These are phyloP conservation scores for Mrakia gelida DNA, from an alignment of 768 basidiomycete species.

Conservation along the genomic window DNA sequence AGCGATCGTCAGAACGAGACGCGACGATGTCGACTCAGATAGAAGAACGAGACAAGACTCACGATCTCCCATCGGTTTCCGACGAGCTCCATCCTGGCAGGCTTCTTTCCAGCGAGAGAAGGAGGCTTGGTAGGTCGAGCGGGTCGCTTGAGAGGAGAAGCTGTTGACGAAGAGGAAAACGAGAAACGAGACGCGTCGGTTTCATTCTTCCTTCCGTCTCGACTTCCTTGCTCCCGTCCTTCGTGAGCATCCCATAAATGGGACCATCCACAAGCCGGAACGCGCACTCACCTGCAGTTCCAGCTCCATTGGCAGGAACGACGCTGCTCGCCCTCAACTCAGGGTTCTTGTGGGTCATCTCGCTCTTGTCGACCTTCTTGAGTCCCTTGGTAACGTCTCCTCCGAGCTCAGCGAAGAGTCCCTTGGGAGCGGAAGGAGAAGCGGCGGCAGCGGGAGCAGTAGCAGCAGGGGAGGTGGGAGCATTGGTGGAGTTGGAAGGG, in stretches of 20 bases:
- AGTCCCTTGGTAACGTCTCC: constrained; percentile 83
- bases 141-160: constrained; percentile 46
- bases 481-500: constrained; percentile 30
- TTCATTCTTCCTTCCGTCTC: not conserved
- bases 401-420: constrained; percentile 86
- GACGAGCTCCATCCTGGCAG: constrained; percentile 79
- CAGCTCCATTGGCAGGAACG: constrained; percentile 53
- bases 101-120: constrained; percentile 80
- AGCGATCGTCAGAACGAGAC: not conserved
- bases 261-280: not conserved
- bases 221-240: not conserved
- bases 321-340: constrained; percentile 58
- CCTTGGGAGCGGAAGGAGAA: constrained; percentile 42
- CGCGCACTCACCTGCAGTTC: constrained; percentile 14
- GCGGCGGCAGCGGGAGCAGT: constrained; percentile 35
- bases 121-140: constrained; percentile 78
- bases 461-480: constrained; percentile 39
- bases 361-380: constrained; percentile 88
- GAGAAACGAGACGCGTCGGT: not conserved
- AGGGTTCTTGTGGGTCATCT: constrained; percentile 99
- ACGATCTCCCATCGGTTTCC: constrained; percentile 94
- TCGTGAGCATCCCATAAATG: not conserved
- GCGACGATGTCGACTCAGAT: not conserved
- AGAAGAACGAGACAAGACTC: constrained; percentile 30
- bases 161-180: constrained; percentile 47